Base-by-base conservation (phyloP, 352 stramenopile genomes). In the Phytophthora megakarya region DNA sequence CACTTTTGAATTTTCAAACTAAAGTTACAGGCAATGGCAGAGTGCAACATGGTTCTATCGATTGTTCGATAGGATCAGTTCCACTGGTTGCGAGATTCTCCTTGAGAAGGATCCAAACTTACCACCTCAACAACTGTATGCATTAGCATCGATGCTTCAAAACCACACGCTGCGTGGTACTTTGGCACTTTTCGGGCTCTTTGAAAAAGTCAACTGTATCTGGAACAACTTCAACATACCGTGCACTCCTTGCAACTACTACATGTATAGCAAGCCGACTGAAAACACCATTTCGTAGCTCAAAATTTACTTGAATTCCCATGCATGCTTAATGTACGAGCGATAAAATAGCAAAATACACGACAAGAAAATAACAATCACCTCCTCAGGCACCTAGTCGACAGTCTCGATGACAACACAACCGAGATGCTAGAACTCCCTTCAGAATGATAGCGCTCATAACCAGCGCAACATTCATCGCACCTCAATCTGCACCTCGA, bases 321-420 rank as follows among this genome's bases (percentile, higher is more conserved):
- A 62, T 61, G 22, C n/a, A 54, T 45, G 21, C 8, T 12, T 55
- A 62, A 61, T 67, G 28, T 69, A 65, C 55, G 57, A 53, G 45
- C 32, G 51, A 63, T 72, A 72, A 60, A 72, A 68, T 70, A 73
- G 46, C 57, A 52, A 73, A 65, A 70, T 65, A 65, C 46, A 70
- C 26, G 19, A 56, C 58, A 63, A 39, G 57, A 48, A 65, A 57
- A 61, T 65, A 67, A 64, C 65, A 72, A 46, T 61, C 59, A 72
- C 46, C 23, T 42, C 28, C 16, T 10, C 1, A 39, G 30, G 15
- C 39, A 38, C 45, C 46, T n/a, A n/a, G n/a, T n/a, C 38, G 25
- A 32, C 16, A 53, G 38, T 33, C 30, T 46, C 33, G 15, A 25
- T 37, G 23, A 62, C 50, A 35, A 45, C 44, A 30, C 49, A 32